Base-by-base conservation (phyloP, 129 eudicot genomes). In the Flaveria sonorensis region DNA sequence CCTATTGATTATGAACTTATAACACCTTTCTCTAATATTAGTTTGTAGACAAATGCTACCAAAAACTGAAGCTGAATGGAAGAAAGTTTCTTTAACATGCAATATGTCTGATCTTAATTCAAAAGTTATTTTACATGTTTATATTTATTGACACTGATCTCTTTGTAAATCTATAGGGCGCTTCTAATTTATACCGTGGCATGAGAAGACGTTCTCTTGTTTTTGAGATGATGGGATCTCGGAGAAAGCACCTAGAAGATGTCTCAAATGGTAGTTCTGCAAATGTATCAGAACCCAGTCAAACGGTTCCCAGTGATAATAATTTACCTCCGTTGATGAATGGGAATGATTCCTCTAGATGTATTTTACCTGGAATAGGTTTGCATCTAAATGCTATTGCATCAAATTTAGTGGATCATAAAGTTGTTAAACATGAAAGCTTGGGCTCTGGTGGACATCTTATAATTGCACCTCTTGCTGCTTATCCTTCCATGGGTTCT, bases 361-460 rank as follows among this genome's bases (percentile, higher is more conserved):
- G 91, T 56, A 62, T 84, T 66, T 68, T 91, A 32, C 92, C 97
- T 7, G 88, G 96, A 71, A 93, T 93, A 13, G 98, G 98, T 56
- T 79, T 93, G 85, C 98, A 93, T 81, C 67, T 93, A 57, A 93
- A 93, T 84, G 78, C 97, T 32, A 84, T 93, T 56, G 95, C 98
- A 20, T 40, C 89, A 21, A 83, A 90, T 45, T 78, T 90, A 30
- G 82, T 77, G 71, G 91, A 93, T 74, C 81, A 79, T 52, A 84
- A 82, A 62, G 71, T 82, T 36, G 87, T 83, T 20, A 94, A 78
- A 51, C 81, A 80, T 51, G 97, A 91, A 80, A 55, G 82, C 60
- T 76, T 52, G 51, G 76, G 87, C 14, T 81, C 86, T 45, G 86
- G 87, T 67, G 74, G 87, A 60, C 86, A 79, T 63, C 51, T 83